Base-by-base conservation (phyloP, 352 stramenopile genomes). In the Pythium coloratum region DNA sequence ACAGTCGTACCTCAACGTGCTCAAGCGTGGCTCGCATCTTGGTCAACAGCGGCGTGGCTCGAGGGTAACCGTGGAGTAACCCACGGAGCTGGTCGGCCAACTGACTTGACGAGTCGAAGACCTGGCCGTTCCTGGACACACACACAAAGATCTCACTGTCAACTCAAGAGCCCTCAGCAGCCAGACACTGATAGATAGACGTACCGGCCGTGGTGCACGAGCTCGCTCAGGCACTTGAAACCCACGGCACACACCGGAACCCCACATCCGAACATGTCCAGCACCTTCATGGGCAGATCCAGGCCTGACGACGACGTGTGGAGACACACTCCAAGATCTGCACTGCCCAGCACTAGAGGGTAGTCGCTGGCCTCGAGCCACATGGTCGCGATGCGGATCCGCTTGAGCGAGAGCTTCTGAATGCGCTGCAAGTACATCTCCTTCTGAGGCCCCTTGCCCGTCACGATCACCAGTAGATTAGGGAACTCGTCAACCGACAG, bases 241-340 rank as follows among this genome's bases (percentile, higher is more conserved):
- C 78, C 80, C 34, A 98, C 86, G 3, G 97, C 97, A 70, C 96
- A 99, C 0, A 99, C 98, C 18, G 98, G 98, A 38, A 99, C 81
- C 14, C 89, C 86, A 64, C 91, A 98, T 38, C 98, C 98, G 84
- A 99, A 99, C 94, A 99, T 99, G 79, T 99, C 98, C 36, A 99
- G 80, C 49, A 99, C 97, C 65, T 99, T 99, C 97, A 99, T 99
- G 6, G 98, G 98, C 47, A 99, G 76, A 78, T 99, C 98, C 36
- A 99, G 76, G 0, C 97, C 98, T 6, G 91, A 99, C 3, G 97
- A 99, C 5, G 95, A 99, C 10, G 96, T 99, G 83, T 99, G 98
- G n/a, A 99, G 82, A 34, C 92, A 99, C 40, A 99, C 87, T 47
- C 98, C 98, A 1, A 99, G 68, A 71, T 99, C 98, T 1, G 95